These are phyloP conservation scores for Cadophora sp. DNA, from an alignment of 2,329 filamentous ascomycete species.

Conservation along the genomic window DNA sequence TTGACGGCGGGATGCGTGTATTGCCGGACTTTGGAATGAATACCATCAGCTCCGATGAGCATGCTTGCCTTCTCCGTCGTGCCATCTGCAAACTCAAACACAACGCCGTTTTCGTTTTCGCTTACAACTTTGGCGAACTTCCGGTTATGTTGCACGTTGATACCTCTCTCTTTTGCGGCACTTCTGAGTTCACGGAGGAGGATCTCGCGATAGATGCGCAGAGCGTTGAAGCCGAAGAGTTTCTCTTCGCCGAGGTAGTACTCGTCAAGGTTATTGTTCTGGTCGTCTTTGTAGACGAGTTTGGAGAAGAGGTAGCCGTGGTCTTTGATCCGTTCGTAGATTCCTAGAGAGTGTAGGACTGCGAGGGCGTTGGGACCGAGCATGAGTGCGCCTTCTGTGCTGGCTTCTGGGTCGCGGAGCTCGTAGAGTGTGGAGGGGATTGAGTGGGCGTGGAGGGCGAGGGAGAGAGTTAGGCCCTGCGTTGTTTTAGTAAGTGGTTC, in stretches of 20 bases:
- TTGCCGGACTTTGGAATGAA: slow-evolving; percentile 61
- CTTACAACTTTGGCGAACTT: slow-evolving; percentile 54
- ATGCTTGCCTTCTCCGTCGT: slow-evolving; percentile 49
- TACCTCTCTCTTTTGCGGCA: slow-evolving; percentile 48
- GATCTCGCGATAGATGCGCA: slow-evolving; percentile 60
- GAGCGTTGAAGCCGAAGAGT: slow-evolving; percentile 58
- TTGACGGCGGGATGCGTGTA: slow-evolving; percentile 57
- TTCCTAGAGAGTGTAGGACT: slow-evolving; percentile 57
- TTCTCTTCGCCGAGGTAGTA: slow-evolving; percentile 57
- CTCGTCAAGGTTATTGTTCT: slow-evolving; percentile 46
- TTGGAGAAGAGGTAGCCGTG: slow-evolving; percentile 58
- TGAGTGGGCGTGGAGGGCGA: slow-evolving; percentile 58
- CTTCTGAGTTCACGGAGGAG: slow-evolving; percentile 57
- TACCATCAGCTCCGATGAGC: slow-evolving; percentile 65
- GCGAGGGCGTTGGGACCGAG: slow-evolving; percentile 64
- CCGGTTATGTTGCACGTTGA: slow-evolving; percentile 55
- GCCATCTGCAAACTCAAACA: slow-evolving; percentile 57
- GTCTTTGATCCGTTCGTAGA: slow-evolving; percentile 54
- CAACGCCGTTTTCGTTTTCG: slow-evolving; percentile 51
- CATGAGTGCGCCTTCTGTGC: slow-evolving; percentile 63
- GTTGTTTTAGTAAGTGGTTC: neutral
- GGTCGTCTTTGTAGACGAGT: slow-evolving; percentile 53
- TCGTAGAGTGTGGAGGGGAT: slow-evolving; percentile 62
- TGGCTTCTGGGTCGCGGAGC: slow-evolving; percentile 50
- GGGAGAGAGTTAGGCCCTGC: slow-evolving; percentile 58